Base-by-base conservation (phyloP, 331 rosid genomes). In the Malus hybrid region DNA sequence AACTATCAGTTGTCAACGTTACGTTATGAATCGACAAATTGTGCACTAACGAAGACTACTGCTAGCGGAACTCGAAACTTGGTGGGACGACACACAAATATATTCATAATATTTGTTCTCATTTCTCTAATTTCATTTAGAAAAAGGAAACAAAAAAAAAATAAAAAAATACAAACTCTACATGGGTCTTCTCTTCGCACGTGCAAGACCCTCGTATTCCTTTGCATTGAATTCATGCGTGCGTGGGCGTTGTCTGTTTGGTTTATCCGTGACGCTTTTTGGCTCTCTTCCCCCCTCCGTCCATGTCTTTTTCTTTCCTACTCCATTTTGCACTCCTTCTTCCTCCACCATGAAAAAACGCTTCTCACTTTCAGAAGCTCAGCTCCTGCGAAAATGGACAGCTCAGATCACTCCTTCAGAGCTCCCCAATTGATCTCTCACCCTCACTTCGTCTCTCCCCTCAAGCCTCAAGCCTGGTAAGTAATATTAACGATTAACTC, bases 231-330 rank as follows among this genome's bases (percentile, higher is more conserved):
- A 19, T 6, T 44, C 71, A 67, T 72, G 39, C 61, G 79, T 59
- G 85, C n/a, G 76, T 75, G 59, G 57, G 72, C 76, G 72, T 24
- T 39, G 44, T 39, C 3, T 9, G 39, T 34, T 34, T 34, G 39
- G 65, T 59, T 83, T 9, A 81, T 80, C 86, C 89, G 86, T 82
- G 88, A 86, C 39, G 44, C 54, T 80, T 70, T 59, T 76, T 20
- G 36, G n/a, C 60, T 32, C 12, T 12, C 73, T 1, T 11, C 12
- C 12, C 7, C 77, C 3, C 24, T 24, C 24, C 24, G 24, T 5
- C n/a, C 2, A 10, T 6, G 9, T 73, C 28, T 62, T n/a, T 14
- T 28, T 59, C 64, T 16, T 24, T 29, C 63, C 33, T 8, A 5
- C 46, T 15, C 24, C 22, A 1, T 63, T 32, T 64, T 2, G 19